Evolutionary conservation across 148 eudicot species (phyloP), one percentile per base, ranked within the genome.

Genomic region (Vaccinium vitisidaea): DNA sequence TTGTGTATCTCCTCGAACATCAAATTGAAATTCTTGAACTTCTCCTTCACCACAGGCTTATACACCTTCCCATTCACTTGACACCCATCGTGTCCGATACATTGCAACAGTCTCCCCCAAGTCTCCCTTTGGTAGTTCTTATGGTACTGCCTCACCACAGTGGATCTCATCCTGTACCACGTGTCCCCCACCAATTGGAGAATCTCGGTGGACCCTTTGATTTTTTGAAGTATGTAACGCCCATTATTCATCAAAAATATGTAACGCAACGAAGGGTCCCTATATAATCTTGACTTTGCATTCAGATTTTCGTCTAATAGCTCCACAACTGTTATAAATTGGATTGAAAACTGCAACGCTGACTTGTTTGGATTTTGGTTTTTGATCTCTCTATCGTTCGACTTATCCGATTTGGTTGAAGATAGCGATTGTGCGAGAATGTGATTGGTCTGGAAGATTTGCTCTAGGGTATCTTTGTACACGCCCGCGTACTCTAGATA

Each of bases 241-340:
- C 94, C 95, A 21, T 95, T 95, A 87, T 95, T 95, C 98, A 95
- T 95, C 77, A 95, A 73, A 80, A 95, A 95, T 5, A 95, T 87
- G 88, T 69, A 84, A 0, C 93, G 82, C 74, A 95, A 86, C 0
- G 98, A 88, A 0, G 82, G 83, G 56, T 95, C 98, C 70, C 84
- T 91, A 74, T 95, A 95, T 16, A 94, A 92, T 78, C 78, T 90
- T 6, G 99, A 92, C 83, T 94, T 96, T 3, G 87, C 83, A n/a
- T 90, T 94, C 1, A 96, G 88, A 49, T 93, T 93, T 2, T 82
- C 82, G 30, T 96, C 97, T 27, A 94, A 59, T 10, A 92, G 85
- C 58, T 86, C 89, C 87, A 94, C 86, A 13, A 91, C 88, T 0
- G 83, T 86, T 43, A 88, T 80, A 0, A 95, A 54, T 80, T 91